phyloP scores from a whole-genome alignment of 148 eudicot species.

The Pharnaceum exiguum region DNA sequence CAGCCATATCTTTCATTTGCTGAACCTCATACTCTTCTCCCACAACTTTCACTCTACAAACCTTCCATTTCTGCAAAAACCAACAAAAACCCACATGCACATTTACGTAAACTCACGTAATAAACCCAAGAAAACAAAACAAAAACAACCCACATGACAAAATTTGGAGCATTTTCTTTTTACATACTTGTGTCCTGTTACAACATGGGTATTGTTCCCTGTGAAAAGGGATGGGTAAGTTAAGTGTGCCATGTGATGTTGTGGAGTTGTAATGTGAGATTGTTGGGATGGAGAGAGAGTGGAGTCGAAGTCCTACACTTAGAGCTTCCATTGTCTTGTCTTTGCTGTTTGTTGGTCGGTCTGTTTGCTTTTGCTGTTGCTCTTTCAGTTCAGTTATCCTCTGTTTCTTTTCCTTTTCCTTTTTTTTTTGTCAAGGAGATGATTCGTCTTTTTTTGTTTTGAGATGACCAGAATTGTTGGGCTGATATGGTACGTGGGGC shows the following conservation, averaged over 20 bases:
- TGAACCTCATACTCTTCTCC: constrained; percentile 79
- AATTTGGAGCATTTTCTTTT: not conserved
- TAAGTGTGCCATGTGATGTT: constrained; percentile 21
- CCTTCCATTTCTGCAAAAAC: constrained; percentile 30
- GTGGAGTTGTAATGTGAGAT: constrained; percentile 6
- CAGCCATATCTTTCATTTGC: constrained; percentile 96
- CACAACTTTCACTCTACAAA: constrained; percentile 54
- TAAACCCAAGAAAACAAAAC: not conserved
- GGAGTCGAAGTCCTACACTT: no score
- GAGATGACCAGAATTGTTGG: no score
- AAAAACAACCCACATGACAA: not conserved
- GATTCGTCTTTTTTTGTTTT: no score
- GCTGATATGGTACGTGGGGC: no score
- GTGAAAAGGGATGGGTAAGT: constrained; percentile 10
- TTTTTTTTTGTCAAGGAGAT: no score
- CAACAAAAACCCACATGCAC: constrained; percentile 12
- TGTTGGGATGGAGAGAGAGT: constrained; percentile 14
- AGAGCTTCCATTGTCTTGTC: constrained; percentile 28
- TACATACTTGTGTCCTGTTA: constrained; percentile 29
- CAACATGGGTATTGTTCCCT: constrained; percentile 8
- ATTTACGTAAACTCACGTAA: constrained; percentile 6
- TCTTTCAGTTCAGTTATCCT: no score
- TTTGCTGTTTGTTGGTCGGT: not conserved
- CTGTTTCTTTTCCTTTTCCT: no score
- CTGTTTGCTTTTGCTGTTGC: not conserved